A percentile compares a stretch with the other conserved stretches of the same genome.
Evolutionary conservation across 2,329 filamentous ascomycete species (phyloP).

Genomic region (Neopestalotiopsis sp.): DNA sequence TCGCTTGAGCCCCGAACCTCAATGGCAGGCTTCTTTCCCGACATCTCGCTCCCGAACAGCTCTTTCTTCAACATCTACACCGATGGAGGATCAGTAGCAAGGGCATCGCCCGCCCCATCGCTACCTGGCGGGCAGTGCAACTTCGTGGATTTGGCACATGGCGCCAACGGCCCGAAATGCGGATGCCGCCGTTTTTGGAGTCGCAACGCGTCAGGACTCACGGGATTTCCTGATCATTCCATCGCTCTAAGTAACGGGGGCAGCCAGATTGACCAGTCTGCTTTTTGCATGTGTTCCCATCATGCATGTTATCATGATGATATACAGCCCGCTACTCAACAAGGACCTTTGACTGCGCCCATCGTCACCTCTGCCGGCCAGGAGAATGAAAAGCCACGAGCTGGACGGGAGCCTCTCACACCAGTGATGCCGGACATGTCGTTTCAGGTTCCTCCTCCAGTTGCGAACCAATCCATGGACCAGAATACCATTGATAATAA

Average conservation of each 20-base stretch:
- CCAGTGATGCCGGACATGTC: constrained; percentile 51
- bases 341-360: constrained; percentile 31
- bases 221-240: constrained; percentile 30
- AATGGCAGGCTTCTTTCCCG: constrained; percentile 60
- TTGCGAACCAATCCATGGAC: constrained; percentile 44
- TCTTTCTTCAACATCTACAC: constrained; percentile 62
- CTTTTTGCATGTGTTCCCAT: constrained; percentile 67
- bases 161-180: constrained; percentile 57
- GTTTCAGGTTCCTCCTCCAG: constrained; percentile 42
- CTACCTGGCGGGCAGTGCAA: constrained; percentile 62
- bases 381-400: constrained; percentile 57
- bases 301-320: constrained; percentile 68
- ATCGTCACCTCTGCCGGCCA: constrained; percentile 41
- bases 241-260: constrained; percentile 30
- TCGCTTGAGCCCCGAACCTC: constrained; percentile 39
- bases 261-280: constrained; percentile 42
- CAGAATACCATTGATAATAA: constrained; percentile 42
- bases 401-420: constrained; percentile 55
- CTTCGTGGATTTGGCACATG: constrained; percentile 58
- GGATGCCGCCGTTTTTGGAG: constrained; percentile 68
- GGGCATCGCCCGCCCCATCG: constrained; percentile 29
- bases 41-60: constrained; percentile 46
- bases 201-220: constrained; percentile 42
- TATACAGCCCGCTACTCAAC: constrained; percentile 31
- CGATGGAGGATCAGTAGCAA: constrained; percentile 44